A percentile compares a stretch with the other conserved stretches of the same genome.
phyloP scores from a whole-genome alignment of 1,284 basidiomycete genomes.

The Cutaneotrichosporon spelunceum region DNA sequence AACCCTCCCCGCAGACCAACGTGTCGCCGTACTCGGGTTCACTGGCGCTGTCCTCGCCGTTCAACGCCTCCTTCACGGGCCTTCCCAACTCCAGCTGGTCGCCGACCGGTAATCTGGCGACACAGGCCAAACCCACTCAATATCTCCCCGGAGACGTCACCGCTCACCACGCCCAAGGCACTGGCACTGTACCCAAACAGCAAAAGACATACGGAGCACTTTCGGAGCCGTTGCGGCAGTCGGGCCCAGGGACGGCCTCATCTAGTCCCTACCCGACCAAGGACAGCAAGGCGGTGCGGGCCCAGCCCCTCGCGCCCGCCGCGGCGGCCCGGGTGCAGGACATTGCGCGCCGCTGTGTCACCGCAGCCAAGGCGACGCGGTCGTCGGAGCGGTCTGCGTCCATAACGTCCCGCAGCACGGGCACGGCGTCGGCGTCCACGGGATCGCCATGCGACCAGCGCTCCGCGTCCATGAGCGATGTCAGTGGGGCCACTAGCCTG shows the following conservation, averaged over 20 bases:
- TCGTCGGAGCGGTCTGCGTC: not conserved
- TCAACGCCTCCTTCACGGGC: not conserved
- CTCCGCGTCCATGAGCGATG: not conserved
- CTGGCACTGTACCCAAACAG: not conserved
- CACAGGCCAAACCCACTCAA: not conserved
- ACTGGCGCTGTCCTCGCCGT: not conserved
- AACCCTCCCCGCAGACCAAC: not conserved
- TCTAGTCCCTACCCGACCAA: not conserved
- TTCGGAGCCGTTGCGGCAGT: not conserved
- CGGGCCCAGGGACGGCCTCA: not conserved
- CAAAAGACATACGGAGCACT: not conserved
- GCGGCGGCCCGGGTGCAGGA: not conserved
- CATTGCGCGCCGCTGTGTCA: not conserved
- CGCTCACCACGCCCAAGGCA: not conserved
- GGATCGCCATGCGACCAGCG: not conserved
- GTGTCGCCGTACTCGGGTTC: not conserved
- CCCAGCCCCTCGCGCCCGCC: not conserved
- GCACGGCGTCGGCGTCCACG: not conserved
- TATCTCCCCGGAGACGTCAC: not conserved
- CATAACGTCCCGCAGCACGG: not conserved
- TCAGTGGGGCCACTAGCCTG: not conserved
- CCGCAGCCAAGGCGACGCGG: not conserved
- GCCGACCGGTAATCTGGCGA: not conserved
- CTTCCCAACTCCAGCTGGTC: not conserved
- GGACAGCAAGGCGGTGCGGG: not conserved